Evolutionary conservation across 208 protist genomes (phyloP), one percentile per base, ranked within the genome.

Genomic region (Herpetomonas muscarum): DNA sequence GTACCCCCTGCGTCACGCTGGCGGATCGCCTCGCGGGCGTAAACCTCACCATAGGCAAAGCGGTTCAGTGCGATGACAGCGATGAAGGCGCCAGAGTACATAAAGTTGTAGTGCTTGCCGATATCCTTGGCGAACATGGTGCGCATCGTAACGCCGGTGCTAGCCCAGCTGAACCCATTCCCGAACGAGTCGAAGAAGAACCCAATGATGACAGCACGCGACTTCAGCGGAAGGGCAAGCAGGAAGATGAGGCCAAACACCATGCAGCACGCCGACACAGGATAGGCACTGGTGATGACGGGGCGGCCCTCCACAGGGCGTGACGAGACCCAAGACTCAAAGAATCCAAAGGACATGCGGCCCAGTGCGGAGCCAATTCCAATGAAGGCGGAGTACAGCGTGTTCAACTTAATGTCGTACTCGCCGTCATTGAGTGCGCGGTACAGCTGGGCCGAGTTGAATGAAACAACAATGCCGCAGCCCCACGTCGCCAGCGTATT

Each of bases 101-200:
- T 68, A 31, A 88, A 83, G 64, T 81, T 81, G 70, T 87, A 87
- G 70, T 83, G 72, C 73, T 87, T 87, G 37, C 80, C 81, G 17
- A 81, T 76, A 44, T 88, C 76, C 64, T 79, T 74, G 19, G 76
- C 67, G 37, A 81, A 88, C 12, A 88, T 2, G 1, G 62, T 62
- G 12, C 70, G 76, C 22, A 79, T 54, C 19, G 54, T 62, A 9
- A 88, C 55, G 3, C 67, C 76, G 10, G 71, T 76, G 62, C 50
- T 63, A n/a, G 67, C 76, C 76, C 81, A 88, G 49, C 64, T 69
- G 64, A 81, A 75, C 17, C 81, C 81, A 52, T 88, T 84, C 52
- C 76, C 76, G 30, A 81, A 70, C 22, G 74, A 69, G 26, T 70
- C 72, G 28, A 89, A 55, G 31, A 85, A 76, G 61, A 84, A 84